Evolutionary conservation across 176 grass and related monocot genomes (phyloP).

Genomic region (Calamus simplicifolius): DNA sequence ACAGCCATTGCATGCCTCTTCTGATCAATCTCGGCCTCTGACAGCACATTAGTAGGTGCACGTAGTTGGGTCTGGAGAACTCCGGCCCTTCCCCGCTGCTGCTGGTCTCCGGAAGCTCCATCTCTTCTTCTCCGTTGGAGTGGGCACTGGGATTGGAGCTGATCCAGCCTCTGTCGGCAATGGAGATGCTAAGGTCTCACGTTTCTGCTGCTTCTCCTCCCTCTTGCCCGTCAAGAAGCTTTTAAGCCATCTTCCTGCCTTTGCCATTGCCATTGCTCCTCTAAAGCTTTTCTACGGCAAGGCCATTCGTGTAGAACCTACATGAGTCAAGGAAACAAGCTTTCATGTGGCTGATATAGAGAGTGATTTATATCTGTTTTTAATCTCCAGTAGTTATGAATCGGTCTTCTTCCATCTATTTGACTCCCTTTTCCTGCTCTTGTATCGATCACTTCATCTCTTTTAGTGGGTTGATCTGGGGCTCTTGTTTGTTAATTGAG

Average conservation of each 20-base stretch:
- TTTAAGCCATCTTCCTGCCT: constrained; percentile 68
- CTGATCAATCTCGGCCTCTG: constrained; percentile 33
- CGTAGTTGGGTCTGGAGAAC: constrained; percentile 4
- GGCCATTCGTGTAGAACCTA: constrained; percentile 6
- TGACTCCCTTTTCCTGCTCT: too few species aligned
- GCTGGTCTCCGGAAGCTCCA: constrained; percentile 63
- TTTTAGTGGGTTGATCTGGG: too few species aligned
- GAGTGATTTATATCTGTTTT: too few species aligned
- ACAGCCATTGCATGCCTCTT: constrained; percentile 50
- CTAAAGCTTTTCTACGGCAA: not conserved
- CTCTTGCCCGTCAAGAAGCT: constrained; percentile 43
- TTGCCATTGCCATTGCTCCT: constrained; percentile 72
- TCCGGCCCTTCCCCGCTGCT: not conserved
- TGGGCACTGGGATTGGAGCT: not conserved
- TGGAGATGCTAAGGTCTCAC: not conserved
- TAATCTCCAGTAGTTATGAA: too few species aligned
- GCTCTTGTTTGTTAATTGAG: too few species aligned
- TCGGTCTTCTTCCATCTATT: too few species aligned
- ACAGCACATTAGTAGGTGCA: not conserved
- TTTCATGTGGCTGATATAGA: too few species aligned
- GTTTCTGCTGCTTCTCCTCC: constrained; percentile 29
- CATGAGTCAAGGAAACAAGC: too few species aligned
- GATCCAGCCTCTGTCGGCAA: not conserved
- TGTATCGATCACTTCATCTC: too few species aligned
- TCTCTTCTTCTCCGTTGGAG: constrained; percentile 49